These are phyloP conservation scores for Kluyveromyces starmeri DNA, from an alignment of 805 yeast genomes.

Conservation along the genomic window DNA sequence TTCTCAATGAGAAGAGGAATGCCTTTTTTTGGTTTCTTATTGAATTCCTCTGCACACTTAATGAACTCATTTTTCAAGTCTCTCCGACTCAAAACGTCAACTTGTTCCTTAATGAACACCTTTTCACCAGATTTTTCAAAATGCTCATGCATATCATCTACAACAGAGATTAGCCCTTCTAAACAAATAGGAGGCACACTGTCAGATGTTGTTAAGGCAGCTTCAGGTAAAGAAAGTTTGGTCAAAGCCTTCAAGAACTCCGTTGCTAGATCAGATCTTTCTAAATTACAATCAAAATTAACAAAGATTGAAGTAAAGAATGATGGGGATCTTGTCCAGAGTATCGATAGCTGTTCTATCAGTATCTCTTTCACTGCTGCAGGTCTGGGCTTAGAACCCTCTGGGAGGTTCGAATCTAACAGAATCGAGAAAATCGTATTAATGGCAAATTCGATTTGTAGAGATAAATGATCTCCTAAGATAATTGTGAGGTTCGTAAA, in stretches of 20 bases:
- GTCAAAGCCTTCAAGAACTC: slow-evolving; percentile 63
- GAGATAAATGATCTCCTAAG: slow-evolving; percentile 54
- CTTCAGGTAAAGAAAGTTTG: slow-evolving; percentile 74
- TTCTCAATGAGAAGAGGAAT: slow-evolving; percentile 52
- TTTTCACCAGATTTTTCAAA: slow-evolving; percentile 20
- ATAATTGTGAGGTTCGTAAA: slow-evolving; percentile 65
- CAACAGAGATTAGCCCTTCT: slow-evolving; percentile 71
- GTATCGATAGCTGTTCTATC: slow-evolving; percentile 71
- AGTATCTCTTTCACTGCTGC: slow-evolving; percentile 64
- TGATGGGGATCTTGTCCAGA: slow-evolving; percentile 73
- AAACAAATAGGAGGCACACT: slow-evolving; percentile 89
- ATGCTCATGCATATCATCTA: slow-evolving; percentile 51
- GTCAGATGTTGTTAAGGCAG: slow-evolving; percentile 69
- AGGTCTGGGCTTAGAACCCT: slow-evolving; percentile 26
- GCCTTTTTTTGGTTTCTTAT: slow-evolving; percentile 72
- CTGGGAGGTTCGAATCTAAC: slow-evolving; percentile 12
- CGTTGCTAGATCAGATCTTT: slow-evolving; percentile 67
- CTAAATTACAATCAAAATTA: slow-evolving; percentile 85
- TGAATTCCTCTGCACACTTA: slow-evolving; percentile 64
- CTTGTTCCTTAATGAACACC: slow-evolving; percentile 19
- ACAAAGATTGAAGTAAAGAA: slow-evolving; percentile 71
- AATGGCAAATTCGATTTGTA: slow-evolving; percentile 72
- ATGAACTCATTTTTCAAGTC: slow-evolving; percentile 65
- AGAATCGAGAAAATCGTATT: slow-evolving; percentile 55
- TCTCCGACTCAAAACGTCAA: slow-evolving; percentile 25